A percentile compares a stretch with the other conserved stretches of the same genome.
These are phyloP conservation scores for Thermomyces lanuginosus DNA, from an alignment of 2,329 filamentous ascomycete genomes.

Conservation along the genomic window DNA sequence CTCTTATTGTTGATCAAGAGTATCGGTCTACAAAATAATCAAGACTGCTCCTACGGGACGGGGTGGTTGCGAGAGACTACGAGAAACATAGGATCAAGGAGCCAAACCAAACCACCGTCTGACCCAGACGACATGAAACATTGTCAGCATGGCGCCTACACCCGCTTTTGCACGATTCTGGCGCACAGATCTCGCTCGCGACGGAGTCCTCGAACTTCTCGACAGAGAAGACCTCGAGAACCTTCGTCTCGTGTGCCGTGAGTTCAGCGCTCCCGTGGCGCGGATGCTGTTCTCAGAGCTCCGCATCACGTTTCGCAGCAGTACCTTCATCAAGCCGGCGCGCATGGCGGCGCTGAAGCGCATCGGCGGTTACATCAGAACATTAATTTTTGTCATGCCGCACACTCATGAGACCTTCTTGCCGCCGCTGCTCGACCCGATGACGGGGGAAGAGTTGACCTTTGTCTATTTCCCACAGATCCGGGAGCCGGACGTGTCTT, in stretches of 20 bases:
- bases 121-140: too few species aligned
- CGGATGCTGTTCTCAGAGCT: slow-evolving; percentile 29
- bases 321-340: slow-evolving; percentile 57
- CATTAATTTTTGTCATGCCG: slow-evolving; percentile 59
- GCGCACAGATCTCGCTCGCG: slow-evolving; percentile 19
- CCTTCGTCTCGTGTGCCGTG: slow-evolving; percentile 22
- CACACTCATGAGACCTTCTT: slow-evolving; percentile 67
- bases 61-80: too few species aligned
- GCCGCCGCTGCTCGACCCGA: slow-evolving; percentile 65
- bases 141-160: too few species aligned
- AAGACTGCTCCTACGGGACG: too few species aligned
- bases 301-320: slow-evolving; percentile 36
- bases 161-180: slow-evolving; percentile 19
- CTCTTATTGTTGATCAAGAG: too few species aligned
- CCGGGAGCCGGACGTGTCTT: slow-evolving; percentile 29
- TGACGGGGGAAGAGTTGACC: slow-evolving; percentile 58
- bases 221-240: slow-evolving; percentile 17
- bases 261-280: slow-evolving; percentile 17
- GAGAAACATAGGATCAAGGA: too few species aligned
- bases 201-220: slow-evolving; percentile 16
- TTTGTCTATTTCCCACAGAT: slow-evolving; percentile 70
- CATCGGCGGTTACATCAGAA: slow-evolving; percentile 64
- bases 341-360: slow-evolving; percentile 58
- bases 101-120: too few species aligned
- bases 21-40: too few species aligned